Conservation (phyloP, 2,329 filamentous ascomycete genomes). For the Zelopaecilomyces penicillatus region DNA sequence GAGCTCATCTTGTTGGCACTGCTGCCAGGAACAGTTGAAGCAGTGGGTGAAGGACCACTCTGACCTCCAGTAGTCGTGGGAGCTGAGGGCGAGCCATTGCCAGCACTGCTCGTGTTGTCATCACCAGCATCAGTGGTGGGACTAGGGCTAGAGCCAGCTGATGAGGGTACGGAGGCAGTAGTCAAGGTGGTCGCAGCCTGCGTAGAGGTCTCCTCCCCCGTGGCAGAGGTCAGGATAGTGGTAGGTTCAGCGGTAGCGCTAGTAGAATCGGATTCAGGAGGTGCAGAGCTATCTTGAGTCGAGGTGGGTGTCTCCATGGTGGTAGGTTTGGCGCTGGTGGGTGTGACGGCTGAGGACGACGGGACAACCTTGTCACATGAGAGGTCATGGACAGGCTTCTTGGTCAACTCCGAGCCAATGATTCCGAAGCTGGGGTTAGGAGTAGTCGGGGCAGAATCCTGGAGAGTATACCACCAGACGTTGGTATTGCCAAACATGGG, state of each 20-base stretch:
- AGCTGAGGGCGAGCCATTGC: conserved; percentile 18
- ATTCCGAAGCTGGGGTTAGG: conserved; percentile 66
- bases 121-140: conserved; percentile 13
- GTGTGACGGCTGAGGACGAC: conserved; percentile 9
- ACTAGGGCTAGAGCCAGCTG: conserved; percentile 12
- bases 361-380: conserved; percentile 37
- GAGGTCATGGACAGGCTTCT: conserved; percentile 54
- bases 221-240: background rate
- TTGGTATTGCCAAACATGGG: conserved; percentile 54
- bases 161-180: conserved; percentile 14
- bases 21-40: conserved; percentile 5
- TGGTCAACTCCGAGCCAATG: conserved; percentile 44
- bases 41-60: conserved; percentile 6
- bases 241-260: conserved; percentile 6
- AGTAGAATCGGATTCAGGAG: conserved; percentile 10
- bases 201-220: conserved; percentile 2
- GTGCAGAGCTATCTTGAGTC: too few species aligned
- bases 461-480: conserved; percentile 71
- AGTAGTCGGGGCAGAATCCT: conserved; percentile 52
- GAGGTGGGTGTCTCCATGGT: conserved; percentile 11
- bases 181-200: conserved; percentile 10
- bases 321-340: conserved; percentile 11
- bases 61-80: conserved; percentile 10
- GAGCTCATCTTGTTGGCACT: conserved; percentile 20
- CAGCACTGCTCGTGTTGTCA: conserved; percentile 11